Percentiles rank a stretch among this genome's conserved stretches.
Evolutionary conservation across 2,329 filamentous ascomycete species (phyloP).

Genomic region (Colletotrichum truncatum): DNA sequence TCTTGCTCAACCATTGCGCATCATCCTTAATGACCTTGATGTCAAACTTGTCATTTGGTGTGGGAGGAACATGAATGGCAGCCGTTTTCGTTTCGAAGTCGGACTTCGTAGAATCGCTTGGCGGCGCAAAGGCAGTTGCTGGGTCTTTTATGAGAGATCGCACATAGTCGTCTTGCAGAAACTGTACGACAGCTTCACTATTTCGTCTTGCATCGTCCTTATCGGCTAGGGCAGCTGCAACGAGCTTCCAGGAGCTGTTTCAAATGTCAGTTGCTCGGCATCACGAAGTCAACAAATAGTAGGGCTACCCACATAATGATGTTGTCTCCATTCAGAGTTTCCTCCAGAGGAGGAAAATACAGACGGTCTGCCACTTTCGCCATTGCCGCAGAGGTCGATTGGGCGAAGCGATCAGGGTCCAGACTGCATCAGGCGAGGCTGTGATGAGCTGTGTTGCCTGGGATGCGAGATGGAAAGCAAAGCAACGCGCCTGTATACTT

Average conservation of each 20-base stretch:
- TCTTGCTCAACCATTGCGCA: slow-evolving; percentile 84
- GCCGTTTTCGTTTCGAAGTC: slow-evolving; percentile 87
- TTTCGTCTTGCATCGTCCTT: slow-evolving; percentile 62
- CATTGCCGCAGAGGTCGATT: slow-evolving; percentile 64
- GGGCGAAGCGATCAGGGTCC: slow-evolving; percentile 24
- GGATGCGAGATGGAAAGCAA: slow-evolving; percentile 40
- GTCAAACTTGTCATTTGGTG: slow-evolving; percentile 73
- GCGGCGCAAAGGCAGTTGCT: slow-evolving; percentile 71
- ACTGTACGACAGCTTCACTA: slow-evolving; percentile 67
- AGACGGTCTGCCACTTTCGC: slow-evolving; percentile 73
- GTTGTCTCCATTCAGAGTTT: slow-evolving; percentile 83
- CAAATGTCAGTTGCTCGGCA: slow-evolving; percentile 12
- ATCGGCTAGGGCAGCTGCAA: slow-evolving; percentile 66
- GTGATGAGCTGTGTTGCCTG: slow-evolving; percentile 24
- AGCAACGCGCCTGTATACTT: slow-evolving; percentile 25
- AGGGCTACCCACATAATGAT: slow-evolving; percentile 75
- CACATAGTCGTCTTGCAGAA: slow-evolving; percentile 77
- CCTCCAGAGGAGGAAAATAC: slow-evolving; percentile 87
- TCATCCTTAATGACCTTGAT: slow-evolving; percentile 85
- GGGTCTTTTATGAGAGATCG: slow-evolving; percentile 74
- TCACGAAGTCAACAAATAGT: slow-evolving; percentile 1
- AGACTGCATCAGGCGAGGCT: slow-evolving; percentile 32
- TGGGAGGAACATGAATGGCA: slow-evolving; percentile 82
- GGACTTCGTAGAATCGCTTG: slow-evolving; percentile 71
- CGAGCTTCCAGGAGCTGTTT: slow-evolving; percentile 69